Percentiles rank a stretch among this genome's conserved stretches.
These are phyloP conservation scores for Coleophoma eucalyptorum DNA, from an alignment of 2,329 filamentous ascomycete species.

Conservation along the genomic window DNA sequence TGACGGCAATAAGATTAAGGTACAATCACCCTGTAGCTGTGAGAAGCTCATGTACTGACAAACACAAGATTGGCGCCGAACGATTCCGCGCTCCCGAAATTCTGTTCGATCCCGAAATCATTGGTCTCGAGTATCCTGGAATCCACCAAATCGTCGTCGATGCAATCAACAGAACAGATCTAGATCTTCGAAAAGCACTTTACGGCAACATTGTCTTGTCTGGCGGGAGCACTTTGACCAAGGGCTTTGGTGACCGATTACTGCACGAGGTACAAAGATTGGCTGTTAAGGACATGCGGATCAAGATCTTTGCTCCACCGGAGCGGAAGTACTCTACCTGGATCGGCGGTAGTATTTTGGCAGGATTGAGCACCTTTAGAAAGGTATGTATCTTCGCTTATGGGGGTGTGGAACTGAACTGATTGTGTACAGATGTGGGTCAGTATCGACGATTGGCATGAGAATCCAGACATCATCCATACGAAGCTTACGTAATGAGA, in stretches of 20 bases:
- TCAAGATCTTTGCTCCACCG: slow-evolving; percentile 97
- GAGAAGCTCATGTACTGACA: slow-evolving; percentile 8
- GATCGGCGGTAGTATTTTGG: slow-evolving; percentile 97
- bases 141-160: slow-evolving; percentile 98
- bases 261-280: slow-evolving; percentile 88
- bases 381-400: slow-evolving; percentile 60
- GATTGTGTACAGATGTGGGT: slow-evolving; percentile 88
- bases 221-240: slow-evolving; percentile 91
- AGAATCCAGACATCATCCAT: slow-evolving; percentile 98
- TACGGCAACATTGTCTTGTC: slow-evolving; percentile 98
- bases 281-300: slow-evolving; percentile 98
- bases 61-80: slow-evolving; percentile 75
- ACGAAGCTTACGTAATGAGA: slow-evolving; percentile 78
- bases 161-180: slow-evolving; percentile 88
- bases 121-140: slow-evolving; percentile 93
- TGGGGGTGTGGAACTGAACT: slow-evolving; percentile 10
- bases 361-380: slow-evolving; percentile 94
- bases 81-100: slow-evolving; percentile 96
- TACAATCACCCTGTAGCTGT: slow-evolving; percentile 28
- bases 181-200: slow-evolving; percentile 89
- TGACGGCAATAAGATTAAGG: slow-evolving; percentile 91
- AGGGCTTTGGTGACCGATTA: slow-evolving; percentile 91
- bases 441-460: slow-evolving; percentile 98
- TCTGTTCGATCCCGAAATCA: slow-evolving; percentile 94
- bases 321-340: slow-evolving; percentile 98